phyloP scores from a whole-genome alignment of 805 yeast species.

The Candida sanyiensis region DNA sequence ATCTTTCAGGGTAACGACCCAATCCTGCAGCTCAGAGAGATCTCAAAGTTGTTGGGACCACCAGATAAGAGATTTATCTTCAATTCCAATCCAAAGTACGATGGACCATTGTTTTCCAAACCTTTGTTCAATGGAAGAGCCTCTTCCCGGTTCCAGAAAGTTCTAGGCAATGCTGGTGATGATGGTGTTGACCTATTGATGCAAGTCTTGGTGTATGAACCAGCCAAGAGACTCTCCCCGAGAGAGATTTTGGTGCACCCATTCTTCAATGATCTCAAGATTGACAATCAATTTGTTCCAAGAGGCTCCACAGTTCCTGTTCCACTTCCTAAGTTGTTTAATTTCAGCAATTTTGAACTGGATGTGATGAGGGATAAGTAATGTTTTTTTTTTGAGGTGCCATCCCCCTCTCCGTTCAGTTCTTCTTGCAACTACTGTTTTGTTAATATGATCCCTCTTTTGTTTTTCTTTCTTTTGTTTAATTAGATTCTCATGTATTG shows the following conservation, averaged over 20 bases:
- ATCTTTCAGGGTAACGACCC: slow-evolving; percentile 95
- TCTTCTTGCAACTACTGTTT: background rate
- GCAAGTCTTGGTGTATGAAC: slow-evolving; percentile 83
- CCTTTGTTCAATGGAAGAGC: slow-evolving; percentile 53
- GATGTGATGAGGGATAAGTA: slow-evolving; percentile 42
- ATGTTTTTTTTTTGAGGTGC: no score
- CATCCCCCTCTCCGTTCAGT: no score
- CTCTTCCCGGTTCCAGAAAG: slow-evolving; percentile 55
- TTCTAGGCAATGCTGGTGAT: slow-evolving; percentile 72
- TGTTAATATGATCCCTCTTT: background rate
- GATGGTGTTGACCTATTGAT: slow-evolving; percentile 82
- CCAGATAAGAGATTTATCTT: slow-evolving; percentile 70
- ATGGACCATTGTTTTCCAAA: slow-evolving; percentile 67
- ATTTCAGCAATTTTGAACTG: slow-evolving; percentile 66
- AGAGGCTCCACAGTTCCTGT: slow-evolving; percentile 43
- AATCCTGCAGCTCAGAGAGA: slow-evolving; percentile 80
- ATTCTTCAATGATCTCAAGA: slow-evolving; percentile 82
- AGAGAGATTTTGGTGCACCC: slow-evolving; percentile 80
- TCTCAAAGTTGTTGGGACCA: slow-evolving; percentile 85
- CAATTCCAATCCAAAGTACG: slow-evolving; percentile 68
- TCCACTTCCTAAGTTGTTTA: slow-evolving; percentile 47
- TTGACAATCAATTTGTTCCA: slow-evolving; percentile 46
- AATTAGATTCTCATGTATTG: background rate
- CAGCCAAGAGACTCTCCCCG: slow-evolving; percentile 75
- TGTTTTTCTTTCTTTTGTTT: no score